These are phyloP conservation scores for Jaltomata sinuosa DNA, from an alignment of 257 asterid genomes.

Conservation along the genomic window DNA sequence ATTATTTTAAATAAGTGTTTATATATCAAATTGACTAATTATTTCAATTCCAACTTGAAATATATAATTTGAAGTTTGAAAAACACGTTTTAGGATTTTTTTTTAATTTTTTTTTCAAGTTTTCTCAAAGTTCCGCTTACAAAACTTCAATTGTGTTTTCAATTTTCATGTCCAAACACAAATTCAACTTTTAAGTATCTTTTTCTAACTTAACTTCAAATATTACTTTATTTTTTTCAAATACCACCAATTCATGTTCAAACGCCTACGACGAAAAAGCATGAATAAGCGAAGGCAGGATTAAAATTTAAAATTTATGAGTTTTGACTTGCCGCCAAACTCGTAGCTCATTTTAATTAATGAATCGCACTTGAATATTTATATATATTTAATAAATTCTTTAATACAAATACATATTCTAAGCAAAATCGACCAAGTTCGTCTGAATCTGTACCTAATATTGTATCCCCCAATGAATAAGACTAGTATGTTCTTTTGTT, in stretches of 20 bases:
- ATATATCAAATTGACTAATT: neutral
- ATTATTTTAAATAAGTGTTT: neutral
- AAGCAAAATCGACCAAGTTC: neutral
- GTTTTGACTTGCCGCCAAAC: neutral
- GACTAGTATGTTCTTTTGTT: neutral
- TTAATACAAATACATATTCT: too few relatives aligned
- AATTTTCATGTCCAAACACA: neutral
- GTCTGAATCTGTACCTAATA: neutral
- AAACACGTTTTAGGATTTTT: neutral
- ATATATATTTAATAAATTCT: neutral
- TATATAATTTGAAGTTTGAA: neutral
- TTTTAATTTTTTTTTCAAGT: too few relatives aligned
- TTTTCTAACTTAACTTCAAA: neutral
- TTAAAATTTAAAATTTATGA: neutral
- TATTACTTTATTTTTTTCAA: neutral
- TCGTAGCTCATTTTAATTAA: too few relatives aligned
- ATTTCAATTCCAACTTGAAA: neutral
- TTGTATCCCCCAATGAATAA: neutral
- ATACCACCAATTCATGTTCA: neutral
- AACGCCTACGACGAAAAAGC: neutral
- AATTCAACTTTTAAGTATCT: neutral
- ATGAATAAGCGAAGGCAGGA: neutral
- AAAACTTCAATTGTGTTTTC: neutral
- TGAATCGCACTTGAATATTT: too few relatives aligned
- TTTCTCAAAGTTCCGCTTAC: neutral